phyloP scores from a whole-genome alignment of 2,329 filamentous ascomycete species.

The Neonectria sp. region DNA sequence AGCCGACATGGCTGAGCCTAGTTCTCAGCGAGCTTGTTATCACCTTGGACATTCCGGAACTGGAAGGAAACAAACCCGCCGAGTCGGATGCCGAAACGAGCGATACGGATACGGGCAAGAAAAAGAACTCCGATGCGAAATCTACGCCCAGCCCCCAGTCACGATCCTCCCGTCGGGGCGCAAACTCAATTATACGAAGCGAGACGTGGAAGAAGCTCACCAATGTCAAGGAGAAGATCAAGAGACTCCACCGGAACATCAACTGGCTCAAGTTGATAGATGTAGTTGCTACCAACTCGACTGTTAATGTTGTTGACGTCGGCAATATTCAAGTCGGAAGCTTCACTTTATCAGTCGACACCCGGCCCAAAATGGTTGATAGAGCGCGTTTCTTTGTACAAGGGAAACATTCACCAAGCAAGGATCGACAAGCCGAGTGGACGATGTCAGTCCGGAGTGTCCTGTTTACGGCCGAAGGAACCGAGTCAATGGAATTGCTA shows the following conservation, averaged over 20 bases:
- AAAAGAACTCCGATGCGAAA: conserved; percentile 40
- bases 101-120: conserved; percentile 47
- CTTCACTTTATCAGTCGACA: conserved; percentile 90
- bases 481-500: conserved; percentile 88
- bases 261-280: conserved; percentile 93
- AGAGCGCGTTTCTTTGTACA: conserved; percentile 91
- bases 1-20: conserved; percentile 96
- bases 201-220: conserved; percentile 87
- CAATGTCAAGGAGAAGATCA: conserved; percentile 86
- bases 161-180: conserved; percentile 33
- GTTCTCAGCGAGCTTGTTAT: conserved; percentile 89
- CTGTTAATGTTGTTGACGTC: conserved; percentile 82
- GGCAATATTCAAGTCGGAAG: conserved; percentile 89
- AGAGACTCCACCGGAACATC: conserved; percentile 87
- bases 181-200: conserved; percentile 63
- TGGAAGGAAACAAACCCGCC: conserved; percentile 66
- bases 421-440: conserved; percentile 87
- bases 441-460: conserved; percentile 89
- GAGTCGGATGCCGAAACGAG: conserved; percentile 46
- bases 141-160: conserved; percentile 44
- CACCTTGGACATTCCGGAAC: conserved; percentile 81
- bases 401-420: conserved; percentile 72
- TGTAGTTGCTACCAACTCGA: conserved; percentile 85
- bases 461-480: conserved; percentile 88
- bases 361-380: conserved; percentile 91